Evolutionary conservation across 2,329 filamentous ascomycete genomes (phyloP).

Genomic region (Trichoderma sp.): DNA sequence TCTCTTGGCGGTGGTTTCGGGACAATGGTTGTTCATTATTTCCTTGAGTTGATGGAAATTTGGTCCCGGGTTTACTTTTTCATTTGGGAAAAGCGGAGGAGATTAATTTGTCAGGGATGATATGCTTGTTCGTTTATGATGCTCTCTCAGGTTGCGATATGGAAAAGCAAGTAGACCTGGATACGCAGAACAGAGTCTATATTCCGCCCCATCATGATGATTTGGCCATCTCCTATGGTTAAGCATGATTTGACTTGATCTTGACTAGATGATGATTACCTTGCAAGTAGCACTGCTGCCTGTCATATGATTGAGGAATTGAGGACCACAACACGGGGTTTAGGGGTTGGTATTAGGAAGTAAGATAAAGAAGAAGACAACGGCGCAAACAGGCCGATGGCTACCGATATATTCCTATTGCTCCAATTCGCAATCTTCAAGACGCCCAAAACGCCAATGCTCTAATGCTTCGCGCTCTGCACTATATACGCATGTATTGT

Average conservation of each 20-base stretch:
- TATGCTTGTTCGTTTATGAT: not conserved
- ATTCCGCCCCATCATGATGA: not conserved
- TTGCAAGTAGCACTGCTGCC: not conserved
- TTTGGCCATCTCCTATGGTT: not conserved
- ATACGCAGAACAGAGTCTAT: not conserved
- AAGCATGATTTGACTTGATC: not conserved
- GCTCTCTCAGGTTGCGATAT: not conserved
- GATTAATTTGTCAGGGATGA: not conserved
- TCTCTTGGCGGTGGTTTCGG: not conserved
- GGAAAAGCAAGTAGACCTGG: not conserved
- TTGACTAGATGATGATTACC: not conserved
- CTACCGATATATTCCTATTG: not conserved
- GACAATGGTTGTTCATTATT: not conserved
- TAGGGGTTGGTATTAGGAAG: not conserved
- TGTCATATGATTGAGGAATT: not conserved
- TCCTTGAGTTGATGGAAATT: not conserved
- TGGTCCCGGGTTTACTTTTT: not conserved
- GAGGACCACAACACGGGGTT: not conserved
- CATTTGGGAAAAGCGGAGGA: not conserved
- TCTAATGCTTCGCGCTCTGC: not conserved
- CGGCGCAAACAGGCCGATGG: not conserved
- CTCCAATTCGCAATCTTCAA: not conserved
- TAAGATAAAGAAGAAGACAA: not conserved
- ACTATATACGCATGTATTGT: not conserved
- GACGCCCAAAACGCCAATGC: conserved; percentile 17